Percentiles rank a stretch among this genome's conserved stretches.
Conservation (phyloP, 2,329 filamentous ascomycete genomes). For the Chaetomium sp. region DNA sequence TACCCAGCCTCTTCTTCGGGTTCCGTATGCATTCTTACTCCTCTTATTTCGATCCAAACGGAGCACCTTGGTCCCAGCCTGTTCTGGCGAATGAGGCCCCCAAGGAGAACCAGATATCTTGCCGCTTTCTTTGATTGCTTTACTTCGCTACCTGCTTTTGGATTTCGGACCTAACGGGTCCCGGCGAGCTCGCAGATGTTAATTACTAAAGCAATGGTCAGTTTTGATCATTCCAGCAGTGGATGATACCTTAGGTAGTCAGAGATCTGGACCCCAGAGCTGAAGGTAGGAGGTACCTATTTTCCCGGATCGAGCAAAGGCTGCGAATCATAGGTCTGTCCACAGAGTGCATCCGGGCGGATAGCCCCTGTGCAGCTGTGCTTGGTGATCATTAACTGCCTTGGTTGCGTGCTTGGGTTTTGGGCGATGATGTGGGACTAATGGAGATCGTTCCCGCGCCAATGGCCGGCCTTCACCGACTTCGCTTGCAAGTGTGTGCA, state of each 20-base stretch:
- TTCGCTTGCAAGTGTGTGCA: constrained; percentile 11
- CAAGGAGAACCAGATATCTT: no score
- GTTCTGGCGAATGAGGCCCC: no score
- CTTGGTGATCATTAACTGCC: background rate
- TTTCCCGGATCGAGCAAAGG: background rate
- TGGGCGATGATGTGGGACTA: background rate
- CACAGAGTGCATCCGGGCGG: background rate
- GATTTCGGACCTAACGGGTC: background rate
- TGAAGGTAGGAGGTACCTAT: background rate
- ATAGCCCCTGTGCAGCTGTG: no score
- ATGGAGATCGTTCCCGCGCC: background rate
- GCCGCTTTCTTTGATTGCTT: no score
- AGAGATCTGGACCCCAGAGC: background rate
- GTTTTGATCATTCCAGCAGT: background rate
- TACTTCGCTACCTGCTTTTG: background rate
- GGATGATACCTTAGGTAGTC: background rate
- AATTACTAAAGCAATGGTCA: background rate
- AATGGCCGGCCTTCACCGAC: background rate
- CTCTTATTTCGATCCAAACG: no score
- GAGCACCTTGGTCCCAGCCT: no score
- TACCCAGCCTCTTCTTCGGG: background rate
- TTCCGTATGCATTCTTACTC: background rate
- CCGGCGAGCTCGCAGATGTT: background rate
- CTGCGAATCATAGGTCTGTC: background rate
- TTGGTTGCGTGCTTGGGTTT: background rate